Evolutionary conservation across 805 yeast species (phyloP), one percentile per base, ranked within the genome.

Genomic region (Ogataea methanolica): DNA sequence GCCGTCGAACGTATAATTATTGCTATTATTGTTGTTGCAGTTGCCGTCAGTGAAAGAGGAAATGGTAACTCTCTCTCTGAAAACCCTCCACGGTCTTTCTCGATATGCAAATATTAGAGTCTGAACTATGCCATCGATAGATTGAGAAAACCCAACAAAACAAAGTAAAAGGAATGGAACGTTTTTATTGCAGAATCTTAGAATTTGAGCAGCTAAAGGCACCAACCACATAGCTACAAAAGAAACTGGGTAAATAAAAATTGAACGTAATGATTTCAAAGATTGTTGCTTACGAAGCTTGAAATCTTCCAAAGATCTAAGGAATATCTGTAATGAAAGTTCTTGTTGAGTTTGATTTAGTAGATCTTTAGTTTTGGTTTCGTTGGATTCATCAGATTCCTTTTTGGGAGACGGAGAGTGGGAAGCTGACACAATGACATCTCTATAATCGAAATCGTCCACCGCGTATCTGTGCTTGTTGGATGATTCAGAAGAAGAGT

Each of bases 61-160:
- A 31, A 6, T 14, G 6, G 26, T 16, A 26, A 36, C 33, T 33
- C n/a, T 42, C 2, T 33, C 34, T 19, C 36, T 47, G 37, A 40
- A 43, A n/a, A 43, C 43, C 19, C 46, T 47, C 60, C 60, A 57
- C n/a, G 60, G 60, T 23, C 37, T 48, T 45, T 57, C 59, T 37
- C 55, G 39, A 31, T 46, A 48, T 7, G 52, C 52, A 43, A 57
- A 55, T 7, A 57, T 48, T 15, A 50, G 9, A 1, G 51, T 47
- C 31, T 55, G 60, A n/a, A 55, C 38, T 14, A 47, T 33, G 6
- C 59, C 60, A 41, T 55, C 59, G 12, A 52, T 45, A 6, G 59
- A 58, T 42, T 53, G 56, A 42, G 46, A 47, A 36, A 52, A 48
- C 1, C 50, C 39, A 12, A 47, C 48, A 21, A 47, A 33, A 8